phyloP scores from a whole-genome alignment of 768 basidiomycete genomes.

The Rhizopogon roseolus region DNA sequence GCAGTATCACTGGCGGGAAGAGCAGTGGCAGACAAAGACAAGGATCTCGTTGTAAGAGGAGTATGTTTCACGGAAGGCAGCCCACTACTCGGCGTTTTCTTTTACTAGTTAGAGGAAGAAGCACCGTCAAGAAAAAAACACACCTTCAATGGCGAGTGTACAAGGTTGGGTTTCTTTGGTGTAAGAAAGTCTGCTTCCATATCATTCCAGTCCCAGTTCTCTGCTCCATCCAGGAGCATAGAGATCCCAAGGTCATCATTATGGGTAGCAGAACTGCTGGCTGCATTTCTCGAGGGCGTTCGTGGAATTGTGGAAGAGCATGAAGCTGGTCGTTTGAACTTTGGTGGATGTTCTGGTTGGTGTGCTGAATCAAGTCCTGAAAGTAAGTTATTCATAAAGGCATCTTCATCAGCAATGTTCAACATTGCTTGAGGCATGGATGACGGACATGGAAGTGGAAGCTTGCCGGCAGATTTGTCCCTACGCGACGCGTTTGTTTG shows the following conservation, averaged over 20 bases:
- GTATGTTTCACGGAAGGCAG: slow-evolving; percentile 16
- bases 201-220: slow-evolving; percentile 67
- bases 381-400: slow-evolving; percentile 53
- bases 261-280: slow-evolving; percentile 4
- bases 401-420: slow-evolving; percentile 46
- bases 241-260: slow-evolving; percentile 37
- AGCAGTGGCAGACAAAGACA: slow-evolving; percentile 6
- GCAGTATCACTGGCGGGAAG: slow-evolving; percentile 16
- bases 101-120: slow-evolving; percentile 5
- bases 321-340: slow-evolving; percentile 7
- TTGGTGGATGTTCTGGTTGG: slow-evolving; percentile 25
- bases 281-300: slow-evolving; percentile 13
- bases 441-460: slow-evolving; percentile 8
- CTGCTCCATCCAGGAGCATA: slow-evolving; percentile 57
- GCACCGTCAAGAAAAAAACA: background rate
- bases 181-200: slow-evolving; percentile 46
- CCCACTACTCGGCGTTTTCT: slow-evolving; percentile 10
- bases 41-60: slow-evolving; percentile 6
- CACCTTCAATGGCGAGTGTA: slow-evolving; percentile 18
- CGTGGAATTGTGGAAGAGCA: background rate
- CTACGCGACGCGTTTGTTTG: slow-evolving; percentile 5
- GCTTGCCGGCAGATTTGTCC: no score
- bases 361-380: slow-evolving; percentile 42
- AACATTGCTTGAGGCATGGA: slow-evolving; percentile 28
- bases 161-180: slow-evolving; percentile 41